Evolutionary conservation across 1,284 basidiomycete genomes (phyloP).

Genomic region (Melampsora americana): DNA sequence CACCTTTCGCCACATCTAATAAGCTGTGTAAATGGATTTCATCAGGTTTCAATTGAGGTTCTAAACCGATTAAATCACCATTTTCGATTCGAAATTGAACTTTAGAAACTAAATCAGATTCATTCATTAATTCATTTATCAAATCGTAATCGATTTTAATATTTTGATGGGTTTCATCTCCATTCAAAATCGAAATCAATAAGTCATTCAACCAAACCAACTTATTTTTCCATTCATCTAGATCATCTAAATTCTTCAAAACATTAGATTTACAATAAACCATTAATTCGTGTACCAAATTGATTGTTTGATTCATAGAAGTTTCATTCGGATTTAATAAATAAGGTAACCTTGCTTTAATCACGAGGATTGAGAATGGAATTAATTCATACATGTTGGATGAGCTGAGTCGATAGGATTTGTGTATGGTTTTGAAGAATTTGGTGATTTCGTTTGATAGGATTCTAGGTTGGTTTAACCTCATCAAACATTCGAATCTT

Average conservation of each 20-base stretch:
- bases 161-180: too few relatives aligned
- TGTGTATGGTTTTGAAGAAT: slow-evolving; percentile 10
- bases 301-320: too few relatives aligned
- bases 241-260: too few relatives aligned
- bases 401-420: background rate
- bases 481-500: slow-evolving; percentile 6
- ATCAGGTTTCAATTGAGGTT: background rate
- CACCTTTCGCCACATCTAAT: background rate
- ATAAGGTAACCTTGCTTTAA: slow-evolving; percentile 13
- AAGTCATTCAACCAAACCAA: too few relatives aligned
- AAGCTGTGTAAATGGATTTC: background rate
- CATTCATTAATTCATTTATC: too few relatives aligned
- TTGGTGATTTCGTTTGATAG: slow-evolving; percentile 5
- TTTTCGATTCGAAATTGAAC: background rate
- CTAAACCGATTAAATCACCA: background rate
- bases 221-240: too few relatives aligned
- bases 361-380: slow-evolving; percentile 18
- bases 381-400: slow-evolving; percentile 2
- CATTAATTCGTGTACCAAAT: too few relatives aligned
- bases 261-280: too few relatives aligned
- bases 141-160: too few relatives aligned
- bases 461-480: background rate
- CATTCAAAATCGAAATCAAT: too few relatives aligned
- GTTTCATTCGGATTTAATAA: slow-evolving; percentile 5
- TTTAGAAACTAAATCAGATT: too few relatives aligned